phyloP scores from a whole-genome alignment of 805 yeast species.

The Candida krabiensis region DNA sequence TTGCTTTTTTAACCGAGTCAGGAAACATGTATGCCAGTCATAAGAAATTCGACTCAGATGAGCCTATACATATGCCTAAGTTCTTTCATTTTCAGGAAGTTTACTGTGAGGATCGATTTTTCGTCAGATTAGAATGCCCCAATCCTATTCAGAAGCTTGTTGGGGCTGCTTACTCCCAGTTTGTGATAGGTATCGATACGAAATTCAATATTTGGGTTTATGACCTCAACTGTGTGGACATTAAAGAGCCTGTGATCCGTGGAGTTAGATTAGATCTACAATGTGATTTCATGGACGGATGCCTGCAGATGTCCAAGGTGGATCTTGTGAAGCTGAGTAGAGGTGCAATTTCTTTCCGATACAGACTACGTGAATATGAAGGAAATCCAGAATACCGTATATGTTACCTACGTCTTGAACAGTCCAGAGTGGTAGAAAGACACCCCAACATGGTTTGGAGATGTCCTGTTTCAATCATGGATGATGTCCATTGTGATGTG shows the following conservation, averaged over 20 bases:
- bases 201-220: constrained; percentile 5
- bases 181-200: constrained; percentile 6
- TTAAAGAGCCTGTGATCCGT: background rate
- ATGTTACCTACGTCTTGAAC: background rate
- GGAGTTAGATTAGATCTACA: background rate
- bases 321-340: constrained; percentile 3
- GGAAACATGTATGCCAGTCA: constrained; percentile 11
- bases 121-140: constrained; percentile 1
- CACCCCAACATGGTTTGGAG: background rate
- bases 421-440: background rate
- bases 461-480: background rate
- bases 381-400: background rate
- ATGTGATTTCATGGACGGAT: background rate
- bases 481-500: constrained; percentile 11
- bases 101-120: constrained; percentile 9
- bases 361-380: background rate
- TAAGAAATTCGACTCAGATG: constrained; percentile 8
- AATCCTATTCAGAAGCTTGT: constrained; percentile 2
- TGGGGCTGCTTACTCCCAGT: constrained; percentile 12
- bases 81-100: background rate
- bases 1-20: constrained; percentile 13
- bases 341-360: constrained; percentile 5
- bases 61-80: background rate
- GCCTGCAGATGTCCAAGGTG: background rate
- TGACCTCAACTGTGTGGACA: constrained; percentile 1